phyloP scores from a whole-genome alignment of 768 basidiomycete species.

The Tephrocybe sp. region DNA sequence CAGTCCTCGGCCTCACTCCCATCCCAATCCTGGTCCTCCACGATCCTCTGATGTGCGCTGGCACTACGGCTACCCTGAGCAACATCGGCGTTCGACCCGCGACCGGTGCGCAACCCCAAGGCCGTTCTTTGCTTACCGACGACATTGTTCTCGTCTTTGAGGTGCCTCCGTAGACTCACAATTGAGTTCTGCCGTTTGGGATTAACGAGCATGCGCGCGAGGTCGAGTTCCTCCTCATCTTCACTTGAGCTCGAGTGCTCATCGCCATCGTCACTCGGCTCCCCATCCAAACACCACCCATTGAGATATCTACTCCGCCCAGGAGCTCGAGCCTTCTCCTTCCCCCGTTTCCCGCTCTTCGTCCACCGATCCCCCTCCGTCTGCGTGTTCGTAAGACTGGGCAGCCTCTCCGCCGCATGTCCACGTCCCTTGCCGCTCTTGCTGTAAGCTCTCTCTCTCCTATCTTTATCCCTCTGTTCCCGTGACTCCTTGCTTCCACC shows the following conservation, averaged over 20 bases:
- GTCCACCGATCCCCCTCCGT: conserved; percentile 61
- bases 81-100: conserved; percentile 13
- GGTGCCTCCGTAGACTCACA: conserved; percentile 65
- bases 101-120: conserved; percentile 11
- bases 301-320: conserved; percentile 27
- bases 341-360: conserved; percentile 20
- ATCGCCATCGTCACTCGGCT: conserved; percentile 38
- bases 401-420: conserved; percentile 36
- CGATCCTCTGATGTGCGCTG: conserved; percentile 15
- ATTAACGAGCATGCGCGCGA: conserved; percentile 67
- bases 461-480: conserved; percentile 25
- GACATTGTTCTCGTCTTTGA: conserved; percentile 24
- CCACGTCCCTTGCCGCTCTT: conserved; percentile 19
- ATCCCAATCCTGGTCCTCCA: conserved; percentile 23
- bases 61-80: conserved; percentile 5
- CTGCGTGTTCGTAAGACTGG: conserved; percentile 60
- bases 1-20: conserved; percentile 26
- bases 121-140: conserved; percentile 16
- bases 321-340: conserved; percentile 8
- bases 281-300: conserved; percentile 28
- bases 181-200: conserved; percentile 76
- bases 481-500: conserved; percentile 21
- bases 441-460: conserved; percentile 11
- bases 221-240: conserved; percentile 55
- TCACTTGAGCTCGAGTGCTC: conserved; percentile 30